These are phyloP conservation scores for Sphenostylis stenocarpa DNA, from an alignment of 306 rosid species.

Conservation along the genomic window DNA sequence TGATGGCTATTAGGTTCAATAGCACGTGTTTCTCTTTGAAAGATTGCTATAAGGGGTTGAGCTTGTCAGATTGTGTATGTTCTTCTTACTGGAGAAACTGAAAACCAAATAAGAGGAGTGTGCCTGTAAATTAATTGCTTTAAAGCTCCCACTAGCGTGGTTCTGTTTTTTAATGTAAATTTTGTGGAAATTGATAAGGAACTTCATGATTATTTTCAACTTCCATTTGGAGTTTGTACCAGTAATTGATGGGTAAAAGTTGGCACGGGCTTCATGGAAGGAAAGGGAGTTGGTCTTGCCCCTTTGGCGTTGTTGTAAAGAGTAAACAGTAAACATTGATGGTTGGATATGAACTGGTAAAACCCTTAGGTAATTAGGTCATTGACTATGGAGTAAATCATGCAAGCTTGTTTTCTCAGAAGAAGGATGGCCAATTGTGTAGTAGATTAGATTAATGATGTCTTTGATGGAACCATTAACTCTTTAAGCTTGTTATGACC, in stretches of 20 bases:
- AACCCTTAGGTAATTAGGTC: constrained; percentile 6
- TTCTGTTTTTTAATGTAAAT: not conserved
- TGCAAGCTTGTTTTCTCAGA: constrained; percentile 3
- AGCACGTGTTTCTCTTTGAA: constrained; percentile 11
- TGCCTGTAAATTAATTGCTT: constrained; percentile 18
- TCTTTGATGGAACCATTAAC: not conserved
- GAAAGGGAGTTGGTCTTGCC: not conserved
- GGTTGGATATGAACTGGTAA: not conserved
- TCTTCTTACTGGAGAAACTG: not conserved
- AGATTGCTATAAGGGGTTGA: constrained; percentile 8
- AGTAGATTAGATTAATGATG: constrained; percentile 5
- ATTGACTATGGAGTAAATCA: constrained; percentile 5
- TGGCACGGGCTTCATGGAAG: constrained; percentile 7
- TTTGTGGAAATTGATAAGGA: constrained; percentile 14
- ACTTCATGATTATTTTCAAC: not conserved
- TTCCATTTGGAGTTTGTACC: constrained; percentile 6
- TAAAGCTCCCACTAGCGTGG: not conserved
- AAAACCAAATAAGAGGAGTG: not conserved
- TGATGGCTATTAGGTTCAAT: not conserved
- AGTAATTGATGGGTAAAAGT: constrained; percentile 1
- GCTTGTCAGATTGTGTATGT: not conserved
- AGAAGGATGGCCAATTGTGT: not conserved
- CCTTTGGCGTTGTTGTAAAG: not conserved
- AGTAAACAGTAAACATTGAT: not conserved
- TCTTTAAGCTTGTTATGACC: not conserved